These are phyloP conservation scores for Ascosphaera apis DNA, from an alignment of 2,329 filamentous ascomycete genomes.

Conservation along the genomic window DNA sequence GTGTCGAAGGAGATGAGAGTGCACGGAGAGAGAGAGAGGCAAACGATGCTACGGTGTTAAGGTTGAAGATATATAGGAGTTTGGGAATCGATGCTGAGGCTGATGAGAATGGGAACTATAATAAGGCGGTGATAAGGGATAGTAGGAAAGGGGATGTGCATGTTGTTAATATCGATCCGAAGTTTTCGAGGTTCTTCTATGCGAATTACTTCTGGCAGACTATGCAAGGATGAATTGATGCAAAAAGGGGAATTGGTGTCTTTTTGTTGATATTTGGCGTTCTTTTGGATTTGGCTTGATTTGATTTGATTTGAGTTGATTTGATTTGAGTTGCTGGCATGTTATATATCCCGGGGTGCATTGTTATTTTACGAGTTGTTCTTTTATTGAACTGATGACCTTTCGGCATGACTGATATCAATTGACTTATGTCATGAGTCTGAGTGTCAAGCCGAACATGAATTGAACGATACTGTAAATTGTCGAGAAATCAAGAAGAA, in stretches of 20 bases:
- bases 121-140: slow-evolving; percentile 66
- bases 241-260: not conserved
- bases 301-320: no score
- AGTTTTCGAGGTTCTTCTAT: slow-evolving; percentile 78
- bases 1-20: slow-evolving; percentile 46
- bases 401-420: no score
- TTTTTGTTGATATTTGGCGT: not conserved
- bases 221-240: slow-evolving; percentile 29
- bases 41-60: slow-evolving; percentile 34
- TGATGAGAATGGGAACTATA: slow-evolving; percentile 57
- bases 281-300: no score
- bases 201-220: slow-evolving; percentile 93
- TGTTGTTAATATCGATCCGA: slow-evolving; percentile 81
- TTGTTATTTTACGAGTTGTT: not conserved
- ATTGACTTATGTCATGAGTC: no score
- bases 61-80: slow-evolving; percentile 75
- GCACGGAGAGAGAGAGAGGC: slow-evolving; percentile 28
- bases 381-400: no score
- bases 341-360: not conserved
- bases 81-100: slow-evolving; percentile 80
- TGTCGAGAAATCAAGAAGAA: no score
- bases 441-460: no score
- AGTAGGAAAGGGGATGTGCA: slow-evolving; percentile 75
- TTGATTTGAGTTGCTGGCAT: no score
- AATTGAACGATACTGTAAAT: no score